Base-by-base conservation (phyloP, 2,329 filamentous ascomycete genomes). In the Alternaria conjuncta region DNA sequence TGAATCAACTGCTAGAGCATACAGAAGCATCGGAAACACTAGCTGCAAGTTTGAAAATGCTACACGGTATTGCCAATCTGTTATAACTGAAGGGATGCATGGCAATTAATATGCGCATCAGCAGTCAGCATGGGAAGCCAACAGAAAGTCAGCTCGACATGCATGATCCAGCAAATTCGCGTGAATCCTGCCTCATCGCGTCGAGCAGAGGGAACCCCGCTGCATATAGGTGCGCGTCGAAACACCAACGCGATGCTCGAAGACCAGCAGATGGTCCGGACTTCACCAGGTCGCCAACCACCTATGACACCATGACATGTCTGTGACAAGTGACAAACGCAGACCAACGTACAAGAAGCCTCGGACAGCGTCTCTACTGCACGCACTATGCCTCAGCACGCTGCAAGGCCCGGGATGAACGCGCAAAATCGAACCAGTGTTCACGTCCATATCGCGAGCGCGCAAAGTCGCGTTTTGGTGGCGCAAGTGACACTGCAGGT, bases 171-270 rank as follows among this genome's bases (percentile, higher is more conserved):
- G 49, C 60, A 60, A 58, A 51, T 61, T 75, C 67, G 62, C 57
- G 70, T 75, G 69, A 68, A 71, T 69, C 54, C 54, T 66, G 73
- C 69, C 69, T 73, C 70, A 63, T 68, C 71, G 70, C 71, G 71
- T 63, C 68, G 50, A 26, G 57, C 32, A 57, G 28, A 55, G 60
- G 70, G 63, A 66, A 62, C 54, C 43, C 59, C 71, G 67, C 63
- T 59, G 20, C 51, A 66, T 36, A 56, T 57, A 44, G 45, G 23
- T 46, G 46, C 71, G 71, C 64, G 63, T 61, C 71, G 69, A 75
- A 74, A 74, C 71, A 59, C 61, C 30, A 57, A 32, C 53, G 60
- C 63, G 25, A 36, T 43, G 58, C 60, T 65, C 59, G 53, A 58
- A 30, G 54, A 53, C 58, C 32, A 59, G 57, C 63, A 61, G 44